Evolutionary conservation across 2,329 filamentous ascomycete species (phyloP).

Genomic region (Nigrospora sphaerica): DNA sequence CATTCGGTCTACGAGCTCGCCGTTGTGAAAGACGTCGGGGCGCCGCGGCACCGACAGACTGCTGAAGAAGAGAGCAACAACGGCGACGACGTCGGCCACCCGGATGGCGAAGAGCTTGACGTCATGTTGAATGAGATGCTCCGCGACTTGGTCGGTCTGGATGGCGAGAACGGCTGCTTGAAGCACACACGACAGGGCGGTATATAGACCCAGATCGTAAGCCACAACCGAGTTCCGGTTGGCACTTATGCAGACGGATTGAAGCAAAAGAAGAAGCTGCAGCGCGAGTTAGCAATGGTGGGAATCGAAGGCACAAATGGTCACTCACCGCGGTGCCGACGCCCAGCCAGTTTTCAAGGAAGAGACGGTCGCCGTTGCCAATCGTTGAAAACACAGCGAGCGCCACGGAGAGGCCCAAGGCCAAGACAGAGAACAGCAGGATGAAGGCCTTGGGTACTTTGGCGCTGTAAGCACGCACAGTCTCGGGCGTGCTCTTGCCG

Average conservation of each 20-base stretch:
- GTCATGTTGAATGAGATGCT: slow-evolving; percentile 23
- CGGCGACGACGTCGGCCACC: slow-evolving; percentile 35
- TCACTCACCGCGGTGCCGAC: slow-evolving; percentile 55
- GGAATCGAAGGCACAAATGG: slow-evolving; percentile 2
- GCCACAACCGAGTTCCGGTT: slow-evolving; percentile 42
- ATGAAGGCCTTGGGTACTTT: slow-evolving; percentile 48
- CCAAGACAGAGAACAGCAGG: slow-evolving; percentile 44
- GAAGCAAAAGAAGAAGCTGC: slow-evolving; percentile 44
- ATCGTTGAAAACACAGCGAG: slow-evolving; percentile 46
- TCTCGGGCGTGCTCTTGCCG: slow-evolving; percentile 59
- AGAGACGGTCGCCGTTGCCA: slow-evolving; percentile 26
- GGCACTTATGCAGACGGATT: slow-evolving; percentile 41
- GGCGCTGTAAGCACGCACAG: slow-evolving; percentile 54
- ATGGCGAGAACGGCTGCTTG: slow-evolving; percentile 35
- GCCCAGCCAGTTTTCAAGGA: slow-evolving; percentile 53
- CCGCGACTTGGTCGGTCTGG: slow-evolving; percentile 34
- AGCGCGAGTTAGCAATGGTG: slow-evolving; percentile 5
- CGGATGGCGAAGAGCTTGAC: slow-evolving; percentile 35
- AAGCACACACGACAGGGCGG: slow-evolving; percentile 38
- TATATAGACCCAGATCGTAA: slow-evolving; percentile 46
- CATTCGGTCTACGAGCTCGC: slow-evolving; percentile 54
- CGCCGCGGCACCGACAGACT: slow-evolving; percentile 56
- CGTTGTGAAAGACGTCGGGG: slow-evolving; percentile 57
- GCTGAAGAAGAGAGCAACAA: slow-evolving; percentile 36
- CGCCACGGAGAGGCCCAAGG: slow-evolving; percentile 48